Evolutionary conservation across 768 basidiomycete genomes (phyloP).

Genomic region (Rhodotorula babjevae): DNA sequence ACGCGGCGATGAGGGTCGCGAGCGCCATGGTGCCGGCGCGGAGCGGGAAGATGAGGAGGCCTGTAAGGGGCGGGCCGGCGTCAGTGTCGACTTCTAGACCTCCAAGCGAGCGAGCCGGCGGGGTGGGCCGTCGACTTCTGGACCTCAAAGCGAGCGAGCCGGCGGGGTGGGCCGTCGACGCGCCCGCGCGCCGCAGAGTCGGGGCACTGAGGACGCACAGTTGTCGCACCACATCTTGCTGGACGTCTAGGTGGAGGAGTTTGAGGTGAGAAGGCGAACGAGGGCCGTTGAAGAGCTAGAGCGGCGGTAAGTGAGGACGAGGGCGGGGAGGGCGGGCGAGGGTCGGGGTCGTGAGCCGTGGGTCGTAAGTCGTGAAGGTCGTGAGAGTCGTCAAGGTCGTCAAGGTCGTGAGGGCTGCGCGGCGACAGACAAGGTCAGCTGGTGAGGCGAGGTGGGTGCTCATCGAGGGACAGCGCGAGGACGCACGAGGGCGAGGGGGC

Average conservation of each 20-base stretch:
- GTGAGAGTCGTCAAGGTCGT: constrained; percentile 3
- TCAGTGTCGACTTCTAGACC: neutral
- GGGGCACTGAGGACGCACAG: constrained; percentile 9
- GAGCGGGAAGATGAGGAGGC: constrained; percentile 32
- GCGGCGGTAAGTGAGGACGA: neutral
- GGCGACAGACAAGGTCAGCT: neutral
- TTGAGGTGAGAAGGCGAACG: too few species aligned
- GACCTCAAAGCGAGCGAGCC: too few species aligned
- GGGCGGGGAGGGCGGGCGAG: too few species aligned
- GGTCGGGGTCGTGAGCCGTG: too few species aligned
- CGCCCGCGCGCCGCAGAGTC: too few species aligned
- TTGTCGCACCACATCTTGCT: constrained; percentile 32
- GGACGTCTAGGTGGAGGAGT: too few species aligned
- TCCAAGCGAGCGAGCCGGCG: too few species aligned
- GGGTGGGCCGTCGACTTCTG: neutral
- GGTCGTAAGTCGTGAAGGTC: neutral
- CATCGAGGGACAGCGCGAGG: neutral
- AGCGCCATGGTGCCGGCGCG: constrained; percentile 30
- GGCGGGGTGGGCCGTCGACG: neutral
- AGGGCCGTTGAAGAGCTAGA: too few species aligned
- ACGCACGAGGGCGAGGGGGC: neutral
- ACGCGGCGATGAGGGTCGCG: constrained; percentile 18
- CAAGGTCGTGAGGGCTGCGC: neutral
- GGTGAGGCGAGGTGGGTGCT: neutral
- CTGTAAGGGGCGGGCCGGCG: neutral